Conservation (phyloP, 495 filamentous ascomycete genomes). For the Talaromyces borbonicus region DNA sequence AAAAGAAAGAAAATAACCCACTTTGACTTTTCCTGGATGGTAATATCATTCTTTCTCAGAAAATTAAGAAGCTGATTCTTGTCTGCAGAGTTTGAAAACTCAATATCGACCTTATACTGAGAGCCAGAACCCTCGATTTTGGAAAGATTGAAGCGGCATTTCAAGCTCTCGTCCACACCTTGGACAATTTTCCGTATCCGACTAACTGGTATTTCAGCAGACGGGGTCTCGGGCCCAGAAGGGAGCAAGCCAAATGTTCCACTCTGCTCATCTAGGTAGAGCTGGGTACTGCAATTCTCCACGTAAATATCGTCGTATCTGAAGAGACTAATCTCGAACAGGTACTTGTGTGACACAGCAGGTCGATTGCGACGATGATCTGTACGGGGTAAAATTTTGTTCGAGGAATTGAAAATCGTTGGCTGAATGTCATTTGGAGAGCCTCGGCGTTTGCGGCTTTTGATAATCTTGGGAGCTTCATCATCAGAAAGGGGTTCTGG, state of each 20-base stretch:
- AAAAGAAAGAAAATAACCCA: conserved; percentile 9
- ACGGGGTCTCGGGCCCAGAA: background rate
- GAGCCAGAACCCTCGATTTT: conserved; percentile 11
- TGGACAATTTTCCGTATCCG: conserved; percentile 13
- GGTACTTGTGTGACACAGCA: background rate
- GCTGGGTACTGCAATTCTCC: background rate
- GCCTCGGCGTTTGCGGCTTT: background rate
- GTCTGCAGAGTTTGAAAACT: conserved; percentile 18
- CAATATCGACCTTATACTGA: conserved; percentile 24
- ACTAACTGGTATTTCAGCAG: conserved; percentile 10
- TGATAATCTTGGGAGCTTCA: background rate
- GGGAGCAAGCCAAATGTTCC: conserved; percentile 5
- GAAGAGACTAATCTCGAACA: conserved; percentile 12
- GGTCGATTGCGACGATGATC: background rate
- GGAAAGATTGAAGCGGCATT: conserved; percentile 25
- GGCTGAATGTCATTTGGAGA: conserved; percentile 27
- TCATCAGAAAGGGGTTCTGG: background rate
- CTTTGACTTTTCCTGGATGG: conserved; percentile 13
- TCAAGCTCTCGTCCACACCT: conserved; percentile 20
- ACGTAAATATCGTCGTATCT: conserved; percentile 15
- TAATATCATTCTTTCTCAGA: conserved; percentile 9
- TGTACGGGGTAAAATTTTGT: conserved; percentile 10
- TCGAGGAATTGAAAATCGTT: conserved; percentile 16
- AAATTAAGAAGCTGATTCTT: conserved; percentile 14
- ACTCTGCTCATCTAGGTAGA: conserved; percentile 11